Evolutionary conservation across 306 rosid species (phyloP), one percentile per base, ranked within the genome.

Genomic region (Vigna angularis): DNA sequence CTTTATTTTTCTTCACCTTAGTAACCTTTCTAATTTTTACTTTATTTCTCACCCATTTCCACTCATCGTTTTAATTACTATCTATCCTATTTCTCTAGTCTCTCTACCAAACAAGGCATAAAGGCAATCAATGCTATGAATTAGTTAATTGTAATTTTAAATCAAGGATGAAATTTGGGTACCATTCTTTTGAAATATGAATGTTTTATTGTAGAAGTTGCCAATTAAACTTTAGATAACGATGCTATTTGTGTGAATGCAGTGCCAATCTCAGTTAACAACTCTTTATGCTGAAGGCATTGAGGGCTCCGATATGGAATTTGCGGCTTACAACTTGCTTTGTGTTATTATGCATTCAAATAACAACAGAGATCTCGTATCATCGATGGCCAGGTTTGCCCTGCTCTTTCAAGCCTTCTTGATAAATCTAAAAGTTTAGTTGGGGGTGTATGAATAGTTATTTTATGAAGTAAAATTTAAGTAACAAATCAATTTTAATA

Each of bases 251-350:
- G 63, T 87, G 74, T 82, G 83, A 70, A 90, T 84, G 67, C 91
- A 96, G 98, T 96, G 99, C 84, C 97, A 90, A 75, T 93, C 98
- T 64, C 99, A 93, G 90, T 76, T 96, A 79, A 81, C 78, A 83
- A 83, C 90, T 63, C 91, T 96, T 22, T 96, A 96, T 78, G 93
- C 91, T 3, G 99, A 96, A 62, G 99, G 99, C 76, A 91, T 90
- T 80, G 86, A 87, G 83, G 98, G 99, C 65, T 96, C 92, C 28
- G 76, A 85, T 78, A 86, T 96, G 98, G 99, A 96, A 83, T 96
- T 96, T 86, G 87, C 98, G 83, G 99, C 98, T 5, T 96, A 96
- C 92, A 89, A 90, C 91, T 84, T 96, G 82, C 97, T 96, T 28
- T 96, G 97, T 82, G 98, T 89, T 24, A 91, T 96, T 80, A 57